These are phyloP conservation scores for Candida freyschussii DNA, from an alignment of 1,139 yeast genomes.

Conservation along the genomic window DNA sequence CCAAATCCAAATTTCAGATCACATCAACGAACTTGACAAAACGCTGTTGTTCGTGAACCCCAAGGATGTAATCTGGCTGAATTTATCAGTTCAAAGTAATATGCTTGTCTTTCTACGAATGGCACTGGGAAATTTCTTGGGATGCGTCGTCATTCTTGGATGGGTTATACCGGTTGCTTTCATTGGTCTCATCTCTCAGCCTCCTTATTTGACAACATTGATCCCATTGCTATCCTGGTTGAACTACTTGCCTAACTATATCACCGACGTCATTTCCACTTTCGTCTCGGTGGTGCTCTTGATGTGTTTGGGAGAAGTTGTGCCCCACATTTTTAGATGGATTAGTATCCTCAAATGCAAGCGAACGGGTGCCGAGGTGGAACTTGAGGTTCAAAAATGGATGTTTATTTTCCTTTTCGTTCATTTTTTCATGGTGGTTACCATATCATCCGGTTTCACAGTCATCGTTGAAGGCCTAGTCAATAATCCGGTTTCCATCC, in stretches of 20 bases:
- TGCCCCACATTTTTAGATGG: conserved; percentile 45
- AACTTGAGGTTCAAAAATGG: conserved; percentile 62
- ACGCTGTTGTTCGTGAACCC: conserved; percentile 50
- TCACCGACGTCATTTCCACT: conserved; percentile 49
- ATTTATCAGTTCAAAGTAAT: conserved; percentile 37
- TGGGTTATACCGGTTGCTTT: conserved; percentile 73
- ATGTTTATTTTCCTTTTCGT: conserved; percentile 66
- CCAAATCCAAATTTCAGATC: conserved; percentile 45
- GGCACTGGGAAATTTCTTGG: conserved; percentile 38
- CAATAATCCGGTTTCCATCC: conserved; percentile 68
- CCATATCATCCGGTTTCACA: conserved; percentile 77
- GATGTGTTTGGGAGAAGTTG: conserved; percentile 51
- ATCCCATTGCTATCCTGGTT: conserved; percentile 53
- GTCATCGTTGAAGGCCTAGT: conserved; percentile 60
- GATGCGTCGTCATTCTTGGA: conserved; percentile 45
- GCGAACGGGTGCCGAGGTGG: conserved; percentile 51
- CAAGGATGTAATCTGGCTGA: conserved; percentile 56
- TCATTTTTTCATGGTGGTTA: conserved; percentile 79
- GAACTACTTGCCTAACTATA: conserved; percentile 46
- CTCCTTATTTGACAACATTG: conserved; percentile 51
- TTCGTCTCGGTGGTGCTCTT: conserved; percentile 58
- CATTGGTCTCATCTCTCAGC: conserved; percentile 61
- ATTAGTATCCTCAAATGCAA: conserved; percentile 48
- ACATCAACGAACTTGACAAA: conserved; percentile 39
- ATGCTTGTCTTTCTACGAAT: conserved; percentile 34